Conservation (phyloP, 306 rosid genomes). For the Crataegus laevigata region DNA sequence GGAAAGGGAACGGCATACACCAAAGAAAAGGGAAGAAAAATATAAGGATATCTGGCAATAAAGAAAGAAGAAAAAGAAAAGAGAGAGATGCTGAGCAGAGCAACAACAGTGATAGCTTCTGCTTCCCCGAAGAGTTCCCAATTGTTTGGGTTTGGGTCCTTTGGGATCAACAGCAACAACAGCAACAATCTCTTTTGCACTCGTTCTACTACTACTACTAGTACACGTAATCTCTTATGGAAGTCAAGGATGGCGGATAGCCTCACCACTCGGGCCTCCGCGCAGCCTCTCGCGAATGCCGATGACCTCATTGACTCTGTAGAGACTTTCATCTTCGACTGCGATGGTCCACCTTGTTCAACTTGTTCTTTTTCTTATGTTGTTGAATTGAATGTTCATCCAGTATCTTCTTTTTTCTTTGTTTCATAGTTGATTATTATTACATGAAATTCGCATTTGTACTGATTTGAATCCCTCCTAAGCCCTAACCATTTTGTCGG, state of each 20-base stretch:
- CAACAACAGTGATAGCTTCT: constrained; percentile 31
- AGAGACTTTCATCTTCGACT: constrained; percentile 88
- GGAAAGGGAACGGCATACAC: constrained; percentile 8
- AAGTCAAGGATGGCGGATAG: constrained; percentile 36
- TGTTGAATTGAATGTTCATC: not conserved
- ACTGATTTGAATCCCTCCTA: not conserved
- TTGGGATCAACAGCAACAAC: not conserved
- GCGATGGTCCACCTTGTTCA: constrained; percentile 55
- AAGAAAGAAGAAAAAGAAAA: not conserved
- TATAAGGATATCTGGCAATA: not conserved
- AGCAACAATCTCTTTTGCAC: not conserved
- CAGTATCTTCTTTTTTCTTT: not conserved
- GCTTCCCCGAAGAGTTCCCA: constrained; percentile 19
- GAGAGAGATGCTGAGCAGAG: constrained; percentile 53
- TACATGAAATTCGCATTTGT: not conserved
- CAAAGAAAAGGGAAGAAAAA: not conserved
- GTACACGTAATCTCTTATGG: constrained; percentile 3
- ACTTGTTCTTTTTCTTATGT: not conserved
- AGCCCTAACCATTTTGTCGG: not conserved
- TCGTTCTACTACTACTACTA: not conserved
- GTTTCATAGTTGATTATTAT: not conserved
- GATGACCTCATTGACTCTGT: constrained; percentile 86
- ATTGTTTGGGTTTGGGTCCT: constrained; percentile 5
- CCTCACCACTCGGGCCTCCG: constrained; percentile 52
- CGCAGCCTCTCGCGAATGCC: constrained; percentile 72